These are phyloP conservation scores for Trichocladium uniseriatum DNA, from an alignment of 495 filamentous ascomycete genomes.

Conservation along the genomic window DNA sequence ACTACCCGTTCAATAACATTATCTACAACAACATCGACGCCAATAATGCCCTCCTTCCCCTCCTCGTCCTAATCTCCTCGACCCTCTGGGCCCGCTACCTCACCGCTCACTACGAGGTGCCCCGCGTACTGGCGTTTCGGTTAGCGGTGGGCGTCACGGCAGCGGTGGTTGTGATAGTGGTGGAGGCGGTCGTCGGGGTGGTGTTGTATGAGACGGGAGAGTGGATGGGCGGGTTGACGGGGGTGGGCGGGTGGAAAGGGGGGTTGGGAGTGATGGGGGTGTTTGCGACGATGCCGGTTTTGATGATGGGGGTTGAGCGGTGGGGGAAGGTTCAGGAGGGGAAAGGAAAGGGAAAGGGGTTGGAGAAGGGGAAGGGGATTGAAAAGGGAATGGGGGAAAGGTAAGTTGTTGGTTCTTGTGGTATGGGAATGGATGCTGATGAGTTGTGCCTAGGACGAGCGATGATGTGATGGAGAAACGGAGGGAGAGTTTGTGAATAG, in stretches of 20 bases:
- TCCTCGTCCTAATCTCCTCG: constrained; percentile 2
- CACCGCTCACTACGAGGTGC: constrained; percentile 18
- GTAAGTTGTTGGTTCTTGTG: too few species aligned
- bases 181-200: constrained; percentile 5
- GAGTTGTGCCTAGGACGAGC: too few species aligned
- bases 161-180: constrained; percentile 4
- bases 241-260: background rate
- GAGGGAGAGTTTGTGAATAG: too few species aligned
- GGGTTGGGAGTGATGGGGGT: background rate
- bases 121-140: constrained; percentile 15
- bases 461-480: too few species aligned
- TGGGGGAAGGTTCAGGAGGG: background rate
- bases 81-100: constrained; percentile 11
- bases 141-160: constrained; percentile 16
- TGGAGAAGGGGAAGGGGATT: background rate
- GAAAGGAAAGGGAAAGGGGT: background rate
- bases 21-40: background rate
- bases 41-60: background rate
- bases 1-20: too few species aligned
- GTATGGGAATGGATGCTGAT: too few species aligned
- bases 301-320: background rate
- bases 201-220: constrained; percentile 10
- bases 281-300: constrained; percentile 2
- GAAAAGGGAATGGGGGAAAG: too few species aligned
- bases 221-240: background rate